These are phyloP conservation scores for Corchorus olitorius DNA, from an alignment of 345 rosid genomes.

Conservation along the genomic window DNA sequence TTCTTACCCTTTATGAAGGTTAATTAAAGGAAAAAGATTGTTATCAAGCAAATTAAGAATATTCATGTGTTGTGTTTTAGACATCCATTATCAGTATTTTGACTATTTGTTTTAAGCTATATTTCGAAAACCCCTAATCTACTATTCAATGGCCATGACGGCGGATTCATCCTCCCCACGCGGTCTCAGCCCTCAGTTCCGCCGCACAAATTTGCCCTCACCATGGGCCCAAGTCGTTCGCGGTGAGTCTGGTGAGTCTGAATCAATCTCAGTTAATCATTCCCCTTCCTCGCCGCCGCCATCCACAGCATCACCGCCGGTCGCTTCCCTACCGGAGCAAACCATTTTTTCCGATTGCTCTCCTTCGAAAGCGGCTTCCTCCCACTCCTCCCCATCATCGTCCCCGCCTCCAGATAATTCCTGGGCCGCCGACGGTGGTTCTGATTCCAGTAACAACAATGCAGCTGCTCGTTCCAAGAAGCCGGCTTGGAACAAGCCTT, in stretches of 20 bases:
- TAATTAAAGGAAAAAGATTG: background rate
- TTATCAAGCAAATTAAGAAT: background rate
- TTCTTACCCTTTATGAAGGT: background rate
- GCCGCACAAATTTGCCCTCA: conserved; percentile 34
- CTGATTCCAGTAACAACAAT: conserved; percentile 30
- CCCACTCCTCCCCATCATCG: background rate
- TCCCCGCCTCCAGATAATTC: conserved; percentile 26
- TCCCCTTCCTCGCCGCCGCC: conserved; percentile 29
- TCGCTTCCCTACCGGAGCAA: conserved; percentile 28
- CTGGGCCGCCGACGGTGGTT: conserved; percentile 30
- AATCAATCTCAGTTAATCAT: conserved; percentile 28
- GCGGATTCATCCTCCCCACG: conserved; percentile 50
- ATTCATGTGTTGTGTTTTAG: conserved; percentile 17
- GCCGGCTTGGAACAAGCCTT: conserved; percentile 59
- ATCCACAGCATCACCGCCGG: conserved; percentile 18
- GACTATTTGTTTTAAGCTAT: conserved; percentile 3
- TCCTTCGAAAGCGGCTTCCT: conserved; percentile 28
- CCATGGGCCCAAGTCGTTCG: conserved; percentile 49
- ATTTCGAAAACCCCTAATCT: conserved; percentile 27
- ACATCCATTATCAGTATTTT: conserved; percentile 2
- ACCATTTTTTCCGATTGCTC: conserved; percentile 25
- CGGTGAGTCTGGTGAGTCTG: conserved; percentile 45
- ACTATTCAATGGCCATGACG: conserved; percentile 39
- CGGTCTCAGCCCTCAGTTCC: conserved; percentile 35
- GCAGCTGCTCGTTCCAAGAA: conserved; percentile 46